Conservation (phyloP, 495 filamentous ascomycete species). For the Parathielavia hyrcaniae region DNA sequence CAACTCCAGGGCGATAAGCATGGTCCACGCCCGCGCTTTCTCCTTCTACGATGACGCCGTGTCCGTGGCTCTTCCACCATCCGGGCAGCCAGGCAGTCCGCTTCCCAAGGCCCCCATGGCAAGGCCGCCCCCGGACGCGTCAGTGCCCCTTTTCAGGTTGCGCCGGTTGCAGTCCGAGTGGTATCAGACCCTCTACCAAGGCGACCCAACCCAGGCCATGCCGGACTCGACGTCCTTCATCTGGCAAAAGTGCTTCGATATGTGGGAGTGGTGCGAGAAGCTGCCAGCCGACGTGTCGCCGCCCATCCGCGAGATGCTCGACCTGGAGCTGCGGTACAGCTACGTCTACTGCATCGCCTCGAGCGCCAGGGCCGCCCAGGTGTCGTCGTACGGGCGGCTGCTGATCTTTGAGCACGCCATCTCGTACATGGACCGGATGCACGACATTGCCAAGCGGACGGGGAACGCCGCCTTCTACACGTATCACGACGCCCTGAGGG, state of each 20-base stretch:
- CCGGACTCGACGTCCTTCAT: constrained; percentile 53
- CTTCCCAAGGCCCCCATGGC: constrained; percentile 38
- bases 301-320: constrained; percentile 61
- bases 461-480: constrained; percentile 55
- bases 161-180: constrained; percentile 71
- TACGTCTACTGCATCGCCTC: constrained; percentile 78
- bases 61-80: constrained; percentile 54
- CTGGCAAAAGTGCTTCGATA: constrained; percentile 57
- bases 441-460: constrained; percentile 47
- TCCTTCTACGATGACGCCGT: constrained; percentile 88
- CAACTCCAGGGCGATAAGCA: constrained; percentile 60
- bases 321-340: constrained; percentile 77
- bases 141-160: constrained; percentile 64
- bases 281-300: constrained; percentile 53
- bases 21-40: constrained; percentile 73
- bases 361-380: constrained; percentile 55
- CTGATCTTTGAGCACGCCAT: constrained; percentile 79
- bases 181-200: constrained; percentile 78
- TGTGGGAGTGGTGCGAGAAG: constrained; percentile 59
- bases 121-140: constrained; percentile 44
- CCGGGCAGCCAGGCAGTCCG: constrained; percentile 32
- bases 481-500: constrained; percentile 65
- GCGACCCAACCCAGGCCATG: constrained; percentile 53
- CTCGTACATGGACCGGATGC: constrained; percentile 59
- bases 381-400: constrained; percentile 60